Evolutionary conservation across 2,329 filamentous ascomycete genomes (phyloP).

Genomic region (Colletotrichum navitas): DNA sequence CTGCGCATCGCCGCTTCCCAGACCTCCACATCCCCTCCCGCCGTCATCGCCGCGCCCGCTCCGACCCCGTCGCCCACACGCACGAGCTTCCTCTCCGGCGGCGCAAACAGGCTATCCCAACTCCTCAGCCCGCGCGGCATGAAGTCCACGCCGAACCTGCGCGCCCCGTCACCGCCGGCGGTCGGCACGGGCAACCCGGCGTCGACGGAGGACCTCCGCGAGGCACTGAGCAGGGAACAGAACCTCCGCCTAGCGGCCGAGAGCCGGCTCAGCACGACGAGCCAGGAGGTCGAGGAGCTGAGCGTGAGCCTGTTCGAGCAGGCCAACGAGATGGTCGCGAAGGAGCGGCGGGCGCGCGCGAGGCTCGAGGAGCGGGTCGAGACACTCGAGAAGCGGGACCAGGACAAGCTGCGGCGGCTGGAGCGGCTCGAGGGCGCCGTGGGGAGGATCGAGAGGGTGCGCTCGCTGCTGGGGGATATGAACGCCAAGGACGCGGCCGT

Average conservation of each 20-base stretch:
- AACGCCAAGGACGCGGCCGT: slow-evolving; percentile 6
- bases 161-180: slow-evolving; percentile 44
- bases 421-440: slow-evolving; percentile 80
- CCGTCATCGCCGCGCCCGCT: slow-evolving; percentile 45
- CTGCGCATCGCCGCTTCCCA: slow-evolving; percentile 58
- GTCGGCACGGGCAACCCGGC: slow-evolving; percentile 44
- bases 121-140: slow-evolving; percentile 56
- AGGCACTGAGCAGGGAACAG: slow-evolving; percentile 75
- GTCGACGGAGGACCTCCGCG: slow-evolving; percentile 66
- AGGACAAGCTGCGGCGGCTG: slow-evolving; percentile 75
- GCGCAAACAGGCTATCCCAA: slow-evolving; percentile 59
- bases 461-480: slow-evolving; percentile 65
- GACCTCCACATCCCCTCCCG: slow-evolving; percentile 42
- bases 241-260: slow-evolving; percentile 77
- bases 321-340: slow-evolving; percentile 89
- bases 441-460: slow-evolving; percentile 77
- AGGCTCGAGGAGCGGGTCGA: slow-evolving; percentile 78
- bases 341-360: slow-evolving; percentile 77
- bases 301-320: slow-evolving; percentile 82
- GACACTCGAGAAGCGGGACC: slow-evolving; percentile 76
- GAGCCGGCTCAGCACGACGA: slow-evolving; percentile 73
- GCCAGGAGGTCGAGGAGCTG: slow-evolving; percentile 82
- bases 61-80: slow-evolving; percentile 50
- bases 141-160: slow-evolving; percentile 60
- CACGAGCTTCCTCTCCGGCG: slow-evolving; percentile 61